Conservation (phyloP, 2,329 filamentous ascomycete species). For the Alternaria gansuensis region DNA sequence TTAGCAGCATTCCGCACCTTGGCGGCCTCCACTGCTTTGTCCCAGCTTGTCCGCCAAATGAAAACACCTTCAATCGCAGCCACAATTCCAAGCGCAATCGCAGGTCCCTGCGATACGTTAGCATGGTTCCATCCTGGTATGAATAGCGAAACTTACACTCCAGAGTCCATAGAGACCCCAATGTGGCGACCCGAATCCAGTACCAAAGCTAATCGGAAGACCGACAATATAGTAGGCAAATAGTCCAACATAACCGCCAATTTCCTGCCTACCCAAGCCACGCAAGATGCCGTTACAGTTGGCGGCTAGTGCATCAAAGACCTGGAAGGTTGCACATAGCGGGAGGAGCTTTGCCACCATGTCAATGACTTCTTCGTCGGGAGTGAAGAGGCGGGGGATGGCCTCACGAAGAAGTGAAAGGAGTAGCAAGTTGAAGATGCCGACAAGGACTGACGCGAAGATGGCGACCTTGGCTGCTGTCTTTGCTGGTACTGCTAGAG, state of each 20-base stretch:
- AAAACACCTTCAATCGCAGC: constrained; percentile 65
- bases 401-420: constrained; percentile 73
- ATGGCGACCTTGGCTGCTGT: constrained; percentile 81
- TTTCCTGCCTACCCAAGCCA: constrained; percentile 85
- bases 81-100: constrained; percentile 72
- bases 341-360: constrained; percentile 76
- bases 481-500: constrained; percentile 80
- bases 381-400: constrained; percentile 80
- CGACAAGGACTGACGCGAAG: constrained; percentile 72
- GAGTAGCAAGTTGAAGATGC: constrained; percentile 77
- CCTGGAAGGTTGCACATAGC: constrained; percentile 85
- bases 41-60: constrained; percentile 64
- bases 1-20: constrained; percentile 61
- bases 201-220: constrained; percentile 81
- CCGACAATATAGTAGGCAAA: constrained; percentile 87
- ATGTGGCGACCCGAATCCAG: constrained; percentile 76
- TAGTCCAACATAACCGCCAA: constrained; percentile 89
- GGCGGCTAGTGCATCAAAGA: constrained; percentile 83
- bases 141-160: constrained; percentile 54
- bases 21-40: constrained; percentile 68
- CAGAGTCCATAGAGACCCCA: constrained; percentile 86
- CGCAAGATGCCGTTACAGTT: constrained; percentile 85
- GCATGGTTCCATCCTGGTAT: not conserved
- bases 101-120: constrained; percentile 52
- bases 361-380: constrained; percentile 69